Evolutionary conservation across 208 protist genomes (phyloP).

Genomic region (Leishmania martiniquensis): DNA sequence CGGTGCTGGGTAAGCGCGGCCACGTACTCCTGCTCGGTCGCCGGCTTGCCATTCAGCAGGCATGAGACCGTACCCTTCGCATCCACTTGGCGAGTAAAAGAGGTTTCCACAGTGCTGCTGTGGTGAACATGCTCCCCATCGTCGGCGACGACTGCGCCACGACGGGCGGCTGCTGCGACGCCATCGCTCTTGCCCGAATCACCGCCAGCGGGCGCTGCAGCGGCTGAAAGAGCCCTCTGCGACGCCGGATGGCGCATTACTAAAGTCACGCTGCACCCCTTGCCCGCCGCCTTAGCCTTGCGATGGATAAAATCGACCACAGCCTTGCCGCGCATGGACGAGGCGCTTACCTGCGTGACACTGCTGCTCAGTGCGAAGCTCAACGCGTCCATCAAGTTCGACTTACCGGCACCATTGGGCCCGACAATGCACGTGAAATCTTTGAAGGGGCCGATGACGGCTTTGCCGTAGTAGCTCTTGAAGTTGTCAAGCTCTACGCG

Average conservation of each 20-base stretch:
- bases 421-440: constrained; percentile 99
- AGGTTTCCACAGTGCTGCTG: constrained; percentile 44
- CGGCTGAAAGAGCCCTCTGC: neutral
- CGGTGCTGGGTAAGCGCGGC: constrained; percentile 63
- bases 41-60: constrained; percentile 75
- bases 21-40: constrained; percentile 88
- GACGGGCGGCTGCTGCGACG: neutral
- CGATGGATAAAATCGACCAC: constrained; percentile 95
- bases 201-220: neutral
- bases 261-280: constrained; percentile 75
- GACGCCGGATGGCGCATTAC: constrained; percentile 59
- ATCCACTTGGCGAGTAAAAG: constrained; percentile 83
- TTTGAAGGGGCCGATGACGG: constrained; percentile 97
- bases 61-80: constrained; percentile 60
- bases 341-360: constrained; percentile 30
- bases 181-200: neutral
- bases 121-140: constrained; percentile 10
- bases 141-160: constrained; percentile 6
- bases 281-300: constrained; percentile 42
- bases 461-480: constrained; percentile 97
- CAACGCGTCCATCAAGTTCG: constrained; percentile 99
- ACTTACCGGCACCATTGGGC: constrained; percentile 99
- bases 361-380: constrained; percentile 96
- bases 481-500: constrained; percentile 98
- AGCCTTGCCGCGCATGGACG: constrained; percentile 76